A percentile compares a stretch with the other conserved stretches of the same genome.
phyloP scores from a whole-genome alignment of 2,329 filamentous ascomycete genomes.

The Fusarium lateritium region DNA sequence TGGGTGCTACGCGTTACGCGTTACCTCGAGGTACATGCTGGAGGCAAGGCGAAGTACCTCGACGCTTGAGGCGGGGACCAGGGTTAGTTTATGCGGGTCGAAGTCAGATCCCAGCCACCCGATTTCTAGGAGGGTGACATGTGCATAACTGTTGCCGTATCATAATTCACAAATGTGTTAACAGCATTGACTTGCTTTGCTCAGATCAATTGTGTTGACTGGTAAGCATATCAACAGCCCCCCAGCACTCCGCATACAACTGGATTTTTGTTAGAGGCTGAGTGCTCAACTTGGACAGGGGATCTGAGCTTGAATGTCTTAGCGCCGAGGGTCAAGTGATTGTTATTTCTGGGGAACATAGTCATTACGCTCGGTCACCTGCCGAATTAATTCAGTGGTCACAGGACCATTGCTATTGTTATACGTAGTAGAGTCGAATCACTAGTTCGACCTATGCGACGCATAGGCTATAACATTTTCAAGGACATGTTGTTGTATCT shows the following conservation, averaged over 20 bases:
- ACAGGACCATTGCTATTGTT: slow-evolving; percentile 18
- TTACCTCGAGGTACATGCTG: slow-evolving; percentile 17
- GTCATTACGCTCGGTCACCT: slow-evolving; percentile 27
- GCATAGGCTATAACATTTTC: neutral
- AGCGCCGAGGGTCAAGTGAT: slow-evolving; percentile 31
- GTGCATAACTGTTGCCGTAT: neutral
- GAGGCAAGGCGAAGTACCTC: slow-evolving; percentile 14
- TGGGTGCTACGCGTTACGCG: slow-evolving; percentile 20
- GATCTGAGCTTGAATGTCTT: slow-evolving; percentile 9
- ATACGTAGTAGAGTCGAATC: neutral
- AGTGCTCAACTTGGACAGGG: neutral
- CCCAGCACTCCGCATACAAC: neutral
- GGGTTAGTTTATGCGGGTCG: slow-evolving; percentile 10
- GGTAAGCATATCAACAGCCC: too few relatives aligned
- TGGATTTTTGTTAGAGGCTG: slow-evolving; percentile 2
- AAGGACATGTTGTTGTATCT: too few relatives aligned
- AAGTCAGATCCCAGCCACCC: slow-evolving; percentile 23
- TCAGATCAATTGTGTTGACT: neutral
- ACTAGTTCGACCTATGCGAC: neutral
- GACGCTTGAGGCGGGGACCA: slow-evolving; percentile 6
- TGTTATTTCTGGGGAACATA: slow-evolving; percentile 1
- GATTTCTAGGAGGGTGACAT: slow-evolving; percentile 1
- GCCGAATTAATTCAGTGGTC: slow-evolving; percentile 16
- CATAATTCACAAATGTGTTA: slow-evolving; percentile 2
- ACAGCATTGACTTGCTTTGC: neutral